phyloP scores from a whole-genome alignment of 2,329 filamentous ascomycete species.

The Basipetospora sp. region DNA sequence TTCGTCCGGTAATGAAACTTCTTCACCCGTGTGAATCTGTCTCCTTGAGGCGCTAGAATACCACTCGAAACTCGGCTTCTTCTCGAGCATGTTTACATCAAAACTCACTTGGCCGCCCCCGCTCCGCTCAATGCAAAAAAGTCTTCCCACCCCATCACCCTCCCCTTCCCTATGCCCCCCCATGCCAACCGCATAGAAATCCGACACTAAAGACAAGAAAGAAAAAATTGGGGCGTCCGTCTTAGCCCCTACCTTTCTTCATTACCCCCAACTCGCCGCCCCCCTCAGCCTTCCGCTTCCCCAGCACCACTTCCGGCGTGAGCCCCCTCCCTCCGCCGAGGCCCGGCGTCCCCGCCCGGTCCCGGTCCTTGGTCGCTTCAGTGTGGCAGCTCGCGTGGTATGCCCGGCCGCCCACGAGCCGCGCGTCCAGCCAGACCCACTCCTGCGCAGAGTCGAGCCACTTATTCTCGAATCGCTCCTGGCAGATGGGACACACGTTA shows the following conservation, averaged over 20 bases:
- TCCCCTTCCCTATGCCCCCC: no score
- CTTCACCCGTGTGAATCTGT: no score
- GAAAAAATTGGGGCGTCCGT: neutral
- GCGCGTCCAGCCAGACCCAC: constrained; percentile 89
- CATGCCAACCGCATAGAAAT: no score
- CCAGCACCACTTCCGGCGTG: constrained; percentile 7
- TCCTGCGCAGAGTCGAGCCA: constrained; percentile 90
- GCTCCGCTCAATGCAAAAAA: no score
- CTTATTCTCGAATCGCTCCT: constrained; percentile 82
- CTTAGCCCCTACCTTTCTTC: constrained; percentile 5
- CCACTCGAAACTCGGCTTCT: no score
- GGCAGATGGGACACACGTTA: constrained; percentile 79
- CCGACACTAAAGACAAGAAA: neutral
- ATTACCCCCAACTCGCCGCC: neutral
- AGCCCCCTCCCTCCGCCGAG: constrained; percentile 50
- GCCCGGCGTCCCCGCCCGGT: constrained; percentile 21
- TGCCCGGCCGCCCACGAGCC: constrained; percentile 60
- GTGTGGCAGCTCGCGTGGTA: constrained; percentile 84
- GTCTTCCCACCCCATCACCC: no score
- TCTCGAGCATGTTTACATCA: no score
- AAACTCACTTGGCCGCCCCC: no score
- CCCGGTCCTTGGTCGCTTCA: constrained; percentile 58
- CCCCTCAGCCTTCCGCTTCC: constrained; percentile 8
- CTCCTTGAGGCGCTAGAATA: no score
- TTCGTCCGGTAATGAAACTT: no score